A percentile compares a stretch with the other conserved stretches of the same genome.
Evolutionary conservation across 441 rosid genomes (phyloP).

Genomic region (Syzygium syzygioides): DNA sequence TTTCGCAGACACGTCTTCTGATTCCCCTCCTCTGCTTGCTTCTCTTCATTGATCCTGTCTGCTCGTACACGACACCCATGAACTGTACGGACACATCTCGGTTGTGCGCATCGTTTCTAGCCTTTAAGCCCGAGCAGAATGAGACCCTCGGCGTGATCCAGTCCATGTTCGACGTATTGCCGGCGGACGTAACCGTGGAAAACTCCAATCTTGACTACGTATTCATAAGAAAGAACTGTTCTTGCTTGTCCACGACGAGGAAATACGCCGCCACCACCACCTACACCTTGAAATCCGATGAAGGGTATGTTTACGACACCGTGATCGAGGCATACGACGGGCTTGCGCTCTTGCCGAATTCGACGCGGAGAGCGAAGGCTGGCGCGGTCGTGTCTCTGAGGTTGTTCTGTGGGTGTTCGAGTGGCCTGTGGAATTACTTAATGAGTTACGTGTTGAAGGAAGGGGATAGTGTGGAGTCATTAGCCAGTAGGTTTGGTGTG

Average conservation of each 20-base stretch:
- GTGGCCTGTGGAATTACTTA: conserved; percentile 93
- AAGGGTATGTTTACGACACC: conserved; percentile 53
- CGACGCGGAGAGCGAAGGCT: conserved; percentile 39
- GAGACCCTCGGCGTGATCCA: conserved; percentile 60
- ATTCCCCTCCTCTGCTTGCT: neutral
- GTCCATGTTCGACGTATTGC: conserved; percentile 91
- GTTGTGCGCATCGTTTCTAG: conserved; percentile 82
- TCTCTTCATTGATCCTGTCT: conserved; percentile 7
- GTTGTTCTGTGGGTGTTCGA: conserved; percentile 92
- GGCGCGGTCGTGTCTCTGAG: conserved; percentile 80
- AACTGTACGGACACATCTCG: conserved; percentile 79
- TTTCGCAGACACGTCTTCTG: neutral
- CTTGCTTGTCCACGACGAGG: conserved; percentile 53
- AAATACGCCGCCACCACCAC: conserved; percentile 73
- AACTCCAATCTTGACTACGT: conserved; percentile 39
- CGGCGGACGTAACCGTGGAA: conserved; percentile 59
- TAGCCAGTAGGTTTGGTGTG: conserved; percentile 88
- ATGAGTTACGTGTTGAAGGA: conserved; percentile 82
- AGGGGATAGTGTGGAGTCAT: conserved; percentile 75
- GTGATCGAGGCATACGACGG: conserved; percentile 73
- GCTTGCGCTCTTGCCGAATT: conserved; percentile 60
- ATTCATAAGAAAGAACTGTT: conserved; percentile 80
- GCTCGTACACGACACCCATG: conserved; percentile 49
- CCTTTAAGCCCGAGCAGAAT: conserved; percentile 59
- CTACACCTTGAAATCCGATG: conserved; percentile 63